Percentiles rank a stretch among this genome's conserved stretches.
Evolutionary conservation across 257 asterid genomes (phyloP).

Genomic region (Haberlea rhodopensis): DNA sequence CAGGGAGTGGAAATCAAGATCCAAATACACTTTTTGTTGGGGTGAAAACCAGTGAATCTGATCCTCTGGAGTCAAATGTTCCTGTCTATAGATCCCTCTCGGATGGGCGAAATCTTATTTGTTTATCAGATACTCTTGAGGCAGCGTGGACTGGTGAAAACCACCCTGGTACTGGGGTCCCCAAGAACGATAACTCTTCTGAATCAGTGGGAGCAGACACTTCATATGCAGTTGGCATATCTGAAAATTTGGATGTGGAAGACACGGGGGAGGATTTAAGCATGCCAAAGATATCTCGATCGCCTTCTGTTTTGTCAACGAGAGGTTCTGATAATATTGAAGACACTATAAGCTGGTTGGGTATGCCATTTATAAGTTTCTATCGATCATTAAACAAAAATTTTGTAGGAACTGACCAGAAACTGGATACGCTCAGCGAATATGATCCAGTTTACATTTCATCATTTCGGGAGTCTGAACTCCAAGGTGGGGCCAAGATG

Average conservation of each 20-base stretch:
- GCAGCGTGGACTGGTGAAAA: conserved; percentile 94
- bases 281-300: conserved; percentile 34
- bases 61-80: conserved; percentile 42
- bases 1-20: conserved; percentile 29
- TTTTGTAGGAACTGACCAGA: conserved; percentile 47
- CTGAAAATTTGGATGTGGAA: conserved; percentile 49
- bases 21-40: conserved; percentile 32
- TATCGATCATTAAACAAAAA: conserved; percentile 65
- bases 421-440: conserved; percentile 55
- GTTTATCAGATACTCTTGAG: conserved; percentile 78
- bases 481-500: conserved; percentile 65
- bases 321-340: conserved; percentile 54
- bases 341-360: conserved; percentile 64
- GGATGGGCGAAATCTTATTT: conserved; percentile 60
- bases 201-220: conserved; percentile 42
- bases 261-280: conserved; percentile 43
- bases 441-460: conserved; percentile 71
- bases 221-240: conserved; percentile 34
- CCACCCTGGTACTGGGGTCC: conserved; percentile 32
- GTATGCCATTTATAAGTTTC: conserved; percentile 67
- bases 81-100: conserved; percentile 52
- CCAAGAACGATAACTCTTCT: conserved; percentile 35
- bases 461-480: conserved; percentile 59
- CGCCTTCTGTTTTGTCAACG: conserved; percentile 38
- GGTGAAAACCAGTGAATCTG: conserved; percentile 35